phyloP scores from a whole-genome alignment of 352 stramenopile species.

The Phytophthora sp. region DNA sequence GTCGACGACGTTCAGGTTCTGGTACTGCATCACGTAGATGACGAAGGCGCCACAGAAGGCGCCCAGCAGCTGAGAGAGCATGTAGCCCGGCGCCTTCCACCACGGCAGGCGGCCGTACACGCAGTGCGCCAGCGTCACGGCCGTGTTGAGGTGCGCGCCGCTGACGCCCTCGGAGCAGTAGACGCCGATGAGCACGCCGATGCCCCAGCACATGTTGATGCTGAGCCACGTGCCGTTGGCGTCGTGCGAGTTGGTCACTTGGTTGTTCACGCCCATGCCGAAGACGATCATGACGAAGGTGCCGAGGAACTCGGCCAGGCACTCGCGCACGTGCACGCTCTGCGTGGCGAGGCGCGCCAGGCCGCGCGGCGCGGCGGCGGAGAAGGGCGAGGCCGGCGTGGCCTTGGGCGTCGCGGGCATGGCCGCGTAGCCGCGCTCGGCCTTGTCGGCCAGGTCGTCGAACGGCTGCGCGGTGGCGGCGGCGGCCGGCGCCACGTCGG shows the following conservation, averaged over 20 bases:
- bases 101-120: constrained; percentile 43
- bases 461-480: constrained; percentile 11
- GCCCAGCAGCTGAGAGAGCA: constrained; percentile 43
- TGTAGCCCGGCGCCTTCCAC: constrained; percentile 51
- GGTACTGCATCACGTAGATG: constrained; percentile 53
- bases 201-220: constrained; percentile 56
- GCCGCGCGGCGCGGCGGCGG: not conserved
- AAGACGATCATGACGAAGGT: constrained; percentile 56
- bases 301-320: constrained; percentile 51
- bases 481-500: constrained; percentile 5
- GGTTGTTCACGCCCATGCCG: constrained; percentile 62
- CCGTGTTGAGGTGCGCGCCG: constrained; percentile 57
- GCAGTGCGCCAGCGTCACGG: constrained; percentile 50
- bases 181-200: constrained; percentile 56
- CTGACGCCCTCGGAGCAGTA: constrained; percentile 50
- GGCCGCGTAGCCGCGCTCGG: constrained; percentile 19
- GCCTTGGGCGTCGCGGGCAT: constrained; percentile 26
- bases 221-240: constrained; percentile 61
- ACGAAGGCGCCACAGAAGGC: constrained; percentile 41
- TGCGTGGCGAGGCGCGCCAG: constrained; percentile 24
- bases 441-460: constrained; percentile 20
- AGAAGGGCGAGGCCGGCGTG: no score
- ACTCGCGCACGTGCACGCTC: constrained; percentile 43
- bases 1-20: constrained; percentile 48
- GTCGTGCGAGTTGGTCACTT: constrained; percentile 52